Conservation (phyloP, 2,329 filamentous ascomycete genomes). For the Colletotrichum tamarilloi region DNA sequence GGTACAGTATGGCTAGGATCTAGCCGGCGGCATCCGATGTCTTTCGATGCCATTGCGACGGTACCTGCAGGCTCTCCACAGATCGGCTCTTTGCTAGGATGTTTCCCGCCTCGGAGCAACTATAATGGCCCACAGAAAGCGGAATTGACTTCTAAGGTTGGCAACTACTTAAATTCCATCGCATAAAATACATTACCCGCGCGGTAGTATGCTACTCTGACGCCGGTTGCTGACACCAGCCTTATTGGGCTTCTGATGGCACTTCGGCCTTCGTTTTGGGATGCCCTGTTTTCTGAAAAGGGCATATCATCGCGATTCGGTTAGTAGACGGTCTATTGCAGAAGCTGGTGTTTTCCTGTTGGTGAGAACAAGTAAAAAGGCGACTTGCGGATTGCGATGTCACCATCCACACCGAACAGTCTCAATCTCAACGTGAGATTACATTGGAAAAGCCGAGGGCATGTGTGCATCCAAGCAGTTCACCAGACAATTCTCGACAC, state of each 20-base stretch:
- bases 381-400: neutral
- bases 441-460: neutral
- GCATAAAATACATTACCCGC: neutral
- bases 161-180: neutral
- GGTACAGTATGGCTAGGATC: too few relatives aligned
- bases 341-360: too few relatives aligned
- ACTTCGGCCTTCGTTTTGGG: neutral
- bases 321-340: too few relatives aligned
- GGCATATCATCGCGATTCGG: neutral
- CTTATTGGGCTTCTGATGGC: neutral
- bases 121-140: neutral
- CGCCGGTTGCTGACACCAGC: neutral
- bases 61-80: constrained; percentile 1
- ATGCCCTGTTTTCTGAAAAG: neutral
- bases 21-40: neutral
- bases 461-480: neutral
- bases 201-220: neutral
- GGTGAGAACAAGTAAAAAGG: too few relatives aligned
- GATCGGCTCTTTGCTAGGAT: neutral
- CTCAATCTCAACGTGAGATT: neutral
- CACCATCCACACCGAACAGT: neutral
- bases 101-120: neutral
- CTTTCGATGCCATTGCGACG: neutral
- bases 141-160: neutral
- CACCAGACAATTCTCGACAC: neutral